Percentiles rank a stretch among this genome's conserved stretches.
phyloP scores from a whole-genome alignment of 2,329 filamentous ascomycete genomes.

The Blastomyces emzantsi region DNA sequence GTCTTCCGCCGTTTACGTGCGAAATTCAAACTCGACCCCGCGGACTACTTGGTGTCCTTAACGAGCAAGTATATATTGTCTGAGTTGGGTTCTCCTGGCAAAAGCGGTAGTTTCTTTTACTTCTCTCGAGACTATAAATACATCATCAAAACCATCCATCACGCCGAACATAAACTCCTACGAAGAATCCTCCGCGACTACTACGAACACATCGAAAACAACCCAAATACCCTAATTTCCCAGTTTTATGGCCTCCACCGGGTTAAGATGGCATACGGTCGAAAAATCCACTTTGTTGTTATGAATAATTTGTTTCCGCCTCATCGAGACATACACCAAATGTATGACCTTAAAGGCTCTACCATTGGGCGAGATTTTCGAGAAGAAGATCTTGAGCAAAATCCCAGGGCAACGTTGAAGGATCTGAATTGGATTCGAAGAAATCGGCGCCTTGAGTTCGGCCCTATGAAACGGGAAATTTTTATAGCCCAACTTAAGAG shows the following conservation, averaged over 20 bases:
- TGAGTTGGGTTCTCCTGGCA: constrained; percentile 91
- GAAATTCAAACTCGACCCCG: constrained; percentile 85
- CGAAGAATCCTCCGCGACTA: constrained; percentile 63
- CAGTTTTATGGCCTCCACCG: constrained; percentile 97
- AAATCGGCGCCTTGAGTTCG: constrained; percentile 76
- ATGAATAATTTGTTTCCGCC: constrained; percentile 99
- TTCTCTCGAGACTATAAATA: constrained; percentile 99
- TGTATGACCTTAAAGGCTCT: constrained; percentile 94
- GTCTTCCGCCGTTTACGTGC: constrained; percentile 88
- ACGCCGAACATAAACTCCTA: constrained; percentile 57
- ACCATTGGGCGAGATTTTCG: constrained; percentile 86
- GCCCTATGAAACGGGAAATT: constrained; percentile 73
- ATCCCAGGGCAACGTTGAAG: constrained; percentile 88
- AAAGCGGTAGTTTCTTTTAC: constrained; percentile 99
- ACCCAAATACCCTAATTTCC: constrained; percentile 92
- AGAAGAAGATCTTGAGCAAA: constrained; percentile 78
- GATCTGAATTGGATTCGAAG: constrained; percentile 93
- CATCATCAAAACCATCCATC: constrained; percentile 99
- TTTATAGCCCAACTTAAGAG: constrained; percentile 84
- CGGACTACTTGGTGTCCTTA: constrained; percentile 95
- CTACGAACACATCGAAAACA: constrained; percentile 82
- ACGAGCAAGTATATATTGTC: constrained; percentile 98
- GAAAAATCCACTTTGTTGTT: constrained; percentile 98
- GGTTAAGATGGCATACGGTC: constrained; percentile 95
- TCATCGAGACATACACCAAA: constrained; percentile 93